Conservation (phyloP, 225 moss, liverwort and hornwort genomes). For the Straminergon stramineum region DNA sequence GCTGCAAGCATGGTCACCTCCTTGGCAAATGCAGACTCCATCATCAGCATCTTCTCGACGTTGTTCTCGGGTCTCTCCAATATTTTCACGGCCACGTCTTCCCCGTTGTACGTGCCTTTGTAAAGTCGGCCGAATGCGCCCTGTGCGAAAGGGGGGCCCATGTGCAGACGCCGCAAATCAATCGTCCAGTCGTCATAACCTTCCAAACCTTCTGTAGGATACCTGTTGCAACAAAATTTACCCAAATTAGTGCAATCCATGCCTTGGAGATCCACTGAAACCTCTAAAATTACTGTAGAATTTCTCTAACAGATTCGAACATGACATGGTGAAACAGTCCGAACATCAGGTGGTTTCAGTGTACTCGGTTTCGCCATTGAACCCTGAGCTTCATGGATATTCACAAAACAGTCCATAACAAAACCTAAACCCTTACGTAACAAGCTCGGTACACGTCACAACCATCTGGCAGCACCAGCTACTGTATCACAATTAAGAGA, state of each 20-base stretch:
- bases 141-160: slow-evolving; percentile 95
- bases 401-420: background rate
- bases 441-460: background rate
- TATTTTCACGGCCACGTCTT: slow-evolving; percentile 96
- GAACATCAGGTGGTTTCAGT: background rate
- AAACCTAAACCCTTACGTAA: background rate
- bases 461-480: background rate
- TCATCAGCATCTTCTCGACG: slow-evolving; percentile 66
- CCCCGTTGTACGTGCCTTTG: slow-evolving; percentile 87
- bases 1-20: slow-evolving; percentile 98
- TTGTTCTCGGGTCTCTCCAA: slow-evolving; percentile 97
- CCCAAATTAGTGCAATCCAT: background rate
- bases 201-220: slow-evolving; percentile 80
- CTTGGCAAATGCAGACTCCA: slow-evolving; percentile 92
- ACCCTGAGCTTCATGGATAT: background rate
- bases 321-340: background rate
- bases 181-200: slow-evolving; percentile 99
- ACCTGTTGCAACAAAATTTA: slow-evolving; percentile 28
- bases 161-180: slow-evolving; percentile 68
- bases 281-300: background rate
- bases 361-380: background rate
- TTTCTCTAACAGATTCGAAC: background rate
- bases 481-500: background rate
- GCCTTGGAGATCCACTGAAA: background rate
- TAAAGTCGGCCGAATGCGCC: slow-evolving; percentile 95